These are phyloP conservation scores for Castanea crenata DNA, from an alignment of 306 rosid species.

Conservation along the genomic window DNA sequence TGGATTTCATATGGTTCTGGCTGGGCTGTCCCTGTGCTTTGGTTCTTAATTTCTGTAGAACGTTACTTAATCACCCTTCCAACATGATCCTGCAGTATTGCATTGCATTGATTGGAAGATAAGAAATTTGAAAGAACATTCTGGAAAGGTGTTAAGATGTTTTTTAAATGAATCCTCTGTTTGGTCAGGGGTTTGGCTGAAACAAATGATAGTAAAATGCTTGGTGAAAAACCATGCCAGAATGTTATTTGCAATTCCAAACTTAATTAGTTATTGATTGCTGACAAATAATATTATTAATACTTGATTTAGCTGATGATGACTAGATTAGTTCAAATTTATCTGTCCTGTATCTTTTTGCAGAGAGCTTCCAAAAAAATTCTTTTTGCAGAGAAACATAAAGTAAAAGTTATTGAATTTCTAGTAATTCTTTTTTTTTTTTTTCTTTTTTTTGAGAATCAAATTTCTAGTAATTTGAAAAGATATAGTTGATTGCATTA, in stretches of 20 bases:
- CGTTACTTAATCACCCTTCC: too few species aligned
- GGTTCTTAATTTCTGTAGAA: too few species aligned
- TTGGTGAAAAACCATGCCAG: background rate
- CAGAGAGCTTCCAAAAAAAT: background rate
- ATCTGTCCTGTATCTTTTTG: too few species aligned
- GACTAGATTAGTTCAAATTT: background rate
- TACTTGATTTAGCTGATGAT: background rate
- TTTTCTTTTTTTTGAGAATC: too few species aligned
- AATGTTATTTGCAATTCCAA: background rate
- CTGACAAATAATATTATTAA: background rate
- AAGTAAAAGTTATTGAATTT: background rate
- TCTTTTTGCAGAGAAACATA: background rate
- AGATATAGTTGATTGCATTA: background rate
- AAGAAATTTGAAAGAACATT: too few species aligned
- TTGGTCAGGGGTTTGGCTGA: too few species aligned
- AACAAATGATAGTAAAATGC: background rate
- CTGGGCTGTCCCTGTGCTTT: background rate
- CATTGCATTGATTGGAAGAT: too few species aligned
- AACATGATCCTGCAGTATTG: background rate
- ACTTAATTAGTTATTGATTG: background rate
- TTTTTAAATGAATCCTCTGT: too few species aligned
- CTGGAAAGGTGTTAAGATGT: too few species aligned
- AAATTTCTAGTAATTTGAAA: background rate
- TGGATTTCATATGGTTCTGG: slow-evolving; percentile 5
- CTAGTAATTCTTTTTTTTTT: background rate